Evolutionary conservation across 1,284 basidiomycete genomes (phyloP).

Genomic region (Moesziomyces sp.): DNA sequence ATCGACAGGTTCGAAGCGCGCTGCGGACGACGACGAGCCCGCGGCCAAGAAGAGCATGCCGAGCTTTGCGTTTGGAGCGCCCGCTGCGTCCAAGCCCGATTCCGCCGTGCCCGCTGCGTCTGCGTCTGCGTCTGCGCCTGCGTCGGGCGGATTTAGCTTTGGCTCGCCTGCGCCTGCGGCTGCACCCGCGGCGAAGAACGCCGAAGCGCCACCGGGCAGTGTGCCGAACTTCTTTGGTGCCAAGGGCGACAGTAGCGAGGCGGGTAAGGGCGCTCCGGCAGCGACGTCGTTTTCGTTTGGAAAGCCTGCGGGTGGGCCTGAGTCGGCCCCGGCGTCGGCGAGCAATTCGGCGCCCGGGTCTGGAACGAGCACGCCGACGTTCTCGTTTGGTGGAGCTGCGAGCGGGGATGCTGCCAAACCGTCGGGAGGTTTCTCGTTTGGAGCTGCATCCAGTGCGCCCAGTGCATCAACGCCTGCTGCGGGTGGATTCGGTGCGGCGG

Average conservation of each 20-base stretch:
- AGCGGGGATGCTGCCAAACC: not conserved
- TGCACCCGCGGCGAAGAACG: conserved; percentile 26
- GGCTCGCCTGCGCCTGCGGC: conserved; percentile 13
- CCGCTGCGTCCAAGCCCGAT: conserved; percentile 8
- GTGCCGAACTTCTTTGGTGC: conserved; percentile 46
- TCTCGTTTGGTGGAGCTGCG: conserved; percentile 23
- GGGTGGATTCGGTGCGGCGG: conserved; percentile 7
- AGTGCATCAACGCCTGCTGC: not conserved
- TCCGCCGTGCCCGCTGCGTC: not conserved
- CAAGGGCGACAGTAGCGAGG: conserved; percentile 17
- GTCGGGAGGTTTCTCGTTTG: conserved; percentile 19
- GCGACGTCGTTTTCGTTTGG: too few relatives aligned
- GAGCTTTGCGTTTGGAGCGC: conserved; percentile 49
- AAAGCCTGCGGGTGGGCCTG: conserved; percentile 9
- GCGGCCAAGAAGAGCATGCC: conserved; percentile 40
- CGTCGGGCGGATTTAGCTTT: conserved; percentile 16
- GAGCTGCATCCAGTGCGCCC: too few relatives aligned
- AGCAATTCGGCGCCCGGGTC: conserved; percentile 18
- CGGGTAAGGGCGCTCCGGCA: conserved; percentile 10
- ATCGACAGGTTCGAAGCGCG: conserved; percentile 23
- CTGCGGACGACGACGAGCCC: conserved; percentile 27
- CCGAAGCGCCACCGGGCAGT: conserved; percentile 16
- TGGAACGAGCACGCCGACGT: conserved; percentile 14
- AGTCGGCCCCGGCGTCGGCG: conserved; percentile 17
- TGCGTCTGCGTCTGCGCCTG: conserved; percentile 6